These are phyloP conservation scores for Colletotrichum melonis DNA, from an alignment of 2,329 filamentous ascomycete genomes.

Conservation along the genomic window DNA sequence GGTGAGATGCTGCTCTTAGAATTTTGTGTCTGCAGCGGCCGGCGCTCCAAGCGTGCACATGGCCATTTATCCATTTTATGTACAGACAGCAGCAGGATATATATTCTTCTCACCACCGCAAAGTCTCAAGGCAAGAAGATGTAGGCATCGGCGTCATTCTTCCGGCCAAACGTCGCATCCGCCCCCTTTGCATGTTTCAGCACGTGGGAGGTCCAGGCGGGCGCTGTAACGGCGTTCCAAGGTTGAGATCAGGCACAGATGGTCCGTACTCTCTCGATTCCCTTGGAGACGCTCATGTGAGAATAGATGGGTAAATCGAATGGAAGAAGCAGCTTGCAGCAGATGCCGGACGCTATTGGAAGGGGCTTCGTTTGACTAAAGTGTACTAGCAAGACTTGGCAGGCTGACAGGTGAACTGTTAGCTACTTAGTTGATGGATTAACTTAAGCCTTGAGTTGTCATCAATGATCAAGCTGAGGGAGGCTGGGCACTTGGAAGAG, in stretches of 20 bases:
- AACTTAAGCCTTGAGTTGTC: background rate
- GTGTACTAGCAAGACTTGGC: background rate
- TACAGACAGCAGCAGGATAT: background rate
- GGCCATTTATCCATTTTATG: background rate
- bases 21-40: background rate
- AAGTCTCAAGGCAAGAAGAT: background rate
- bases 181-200: conserved; percentile 32
- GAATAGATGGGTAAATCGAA: too few species aligned
- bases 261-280: background rate
- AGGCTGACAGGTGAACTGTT: background rate
- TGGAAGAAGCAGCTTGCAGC: background rate
- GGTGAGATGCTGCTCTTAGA: background rate
- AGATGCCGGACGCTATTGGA: background rate
- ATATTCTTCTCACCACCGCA: background rate
- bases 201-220: conserved; percentile 27
- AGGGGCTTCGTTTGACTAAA: background rate
- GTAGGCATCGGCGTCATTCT: conserved; percentile 15
- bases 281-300: background rate
- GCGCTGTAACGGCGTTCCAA: conserved; percentile 21
- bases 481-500: background rate
- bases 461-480: background rate
- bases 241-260: conserved; percentile 18
- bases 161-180: conserved; percentile 12
- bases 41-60: background rate
- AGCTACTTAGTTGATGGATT: too few species aligned